Evolutionary conservation across 2,329 filamentous ascomycete species (phyloP).

Genomic region (Diplodia corticola): DNA sequence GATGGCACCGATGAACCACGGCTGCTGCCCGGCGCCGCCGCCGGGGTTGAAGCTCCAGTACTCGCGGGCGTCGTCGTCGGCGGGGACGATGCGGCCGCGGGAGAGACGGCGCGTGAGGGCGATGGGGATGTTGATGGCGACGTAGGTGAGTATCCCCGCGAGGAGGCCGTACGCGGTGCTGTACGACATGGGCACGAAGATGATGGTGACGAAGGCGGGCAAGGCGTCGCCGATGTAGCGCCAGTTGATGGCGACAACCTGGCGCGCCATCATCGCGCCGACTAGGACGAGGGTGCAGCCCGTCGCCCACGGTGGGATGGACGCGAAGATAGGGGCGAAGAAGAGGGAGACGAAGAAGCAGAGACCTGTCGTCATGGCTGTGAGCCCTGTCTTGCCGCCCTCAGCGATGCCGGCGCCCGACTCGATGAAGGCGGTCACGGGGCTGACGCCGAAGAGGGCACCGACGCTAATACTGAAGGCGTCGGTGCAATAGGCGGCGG

Average conservation of each 20-base stretch:
- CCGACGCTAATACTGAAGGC: constrained; percentile 79
- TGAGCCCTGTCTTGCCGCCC: constrained; percentile 79
- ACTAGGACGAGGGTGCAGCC: constrained; percentile 56
- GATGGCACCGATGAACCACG: constrained; percentile 34
- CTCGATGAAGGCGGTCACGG: constrained; percentile 84
- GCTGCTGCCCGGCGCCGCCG: constrained; percentile 38
- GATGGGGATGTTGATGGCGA: constrained; percentile 69
- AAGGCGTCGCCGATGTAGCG: constrained; percentile 79
- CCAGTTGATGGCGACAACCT: constrained; percentile 84
- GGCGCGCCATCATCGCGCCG: constrained; percentile 75
- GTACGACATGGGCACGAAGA: constrained; percentile 86
- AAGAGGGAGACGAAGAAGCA: constrained; percentile 88
- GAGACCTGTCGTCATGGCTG: constrained; percentile 72
- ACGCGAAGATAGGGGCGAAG: constrained; percentile 88
- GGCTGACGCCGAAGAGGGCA: constrained; percentile 73
- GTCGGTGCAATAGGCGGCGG: constrained; percentile 81
- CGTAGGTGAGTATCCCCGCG: constrained; percentile 74
- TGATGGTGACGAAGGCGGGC: constrained; percentile 80
- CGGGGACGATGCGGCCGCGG: constrained; percentile 69
- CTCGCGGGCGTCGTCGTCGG: constrained; percentile 74
- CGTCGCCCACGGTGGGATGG: constrained; percentile 85
- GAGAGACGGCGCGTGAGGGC: constrained; percentile 67
- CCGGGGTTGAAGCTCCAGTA: constrained; percentile 71
- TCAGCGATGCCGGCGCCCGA: constrained; percentile 86
- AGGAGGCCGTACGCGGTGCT: constrained; percentile 86